Base-by-base conservation (phyloP, 2,329 filamentous ascomycete genomes). In the Rutstroemia sp. region DNA sequence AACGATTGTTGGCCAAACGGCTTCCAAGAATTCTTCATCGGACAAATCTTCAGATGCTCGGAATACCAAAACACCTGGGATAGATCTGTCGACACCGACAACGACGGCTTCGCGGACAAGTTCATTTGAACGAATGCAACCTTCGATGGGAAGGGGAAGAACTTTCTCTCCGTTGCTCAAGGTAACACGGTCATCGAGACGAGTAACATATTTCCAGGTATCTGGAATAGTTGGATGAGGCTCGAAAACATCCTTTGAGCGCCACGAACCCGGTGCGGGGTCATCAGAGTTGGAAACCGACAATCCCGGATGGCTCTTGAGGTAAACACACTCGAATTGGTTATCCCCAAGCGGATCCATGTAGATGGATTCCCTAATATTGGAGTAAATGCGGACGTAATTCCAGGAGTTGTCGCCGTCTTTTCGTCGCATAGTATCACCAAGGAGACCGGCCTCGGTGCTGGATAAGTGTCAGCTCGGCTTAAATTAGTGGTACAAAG, bases 391-490 rank as follows among this genome's bases (percentile, higher is more conserved):
- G 8, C 75, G 76, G 14, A 84, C 68, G 60, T 83, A 86, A 62
- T 83, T 79, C 83, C 83, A 87, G 3, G 73, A 76, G 40, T 76
- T 76, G 64, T 86, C 83, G 2, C 71, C 76, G 1, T 66, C 64
- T 1, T 45, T 50, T 0, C 76, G 73, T 9, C 81, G 71, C 60
- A 78, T 75, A 1, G 79, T 76, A 1, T 79, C 83, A 77, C 83
- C 82, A 17, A 86, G 67, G 60, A 82, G 76, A 5, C 81, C 82
- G 1, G 77, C 79, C 65, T 87, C 83, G 0, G 83, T 86, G 1
- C 54, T 57, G 44, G 2, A 42, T 1, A 23, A 12, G 10, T 25
- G 25, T 57, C 19, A 57, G 54, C 16, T 42, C 16, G 16, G 16
- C 16, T 30, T 30, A 27, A 3, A 6, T 21, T 16, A 4, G 21